Evolutionary conservation across 257 asterid genomes (phyloP).

Genomic region (Euphrasia confusa): DNA sequence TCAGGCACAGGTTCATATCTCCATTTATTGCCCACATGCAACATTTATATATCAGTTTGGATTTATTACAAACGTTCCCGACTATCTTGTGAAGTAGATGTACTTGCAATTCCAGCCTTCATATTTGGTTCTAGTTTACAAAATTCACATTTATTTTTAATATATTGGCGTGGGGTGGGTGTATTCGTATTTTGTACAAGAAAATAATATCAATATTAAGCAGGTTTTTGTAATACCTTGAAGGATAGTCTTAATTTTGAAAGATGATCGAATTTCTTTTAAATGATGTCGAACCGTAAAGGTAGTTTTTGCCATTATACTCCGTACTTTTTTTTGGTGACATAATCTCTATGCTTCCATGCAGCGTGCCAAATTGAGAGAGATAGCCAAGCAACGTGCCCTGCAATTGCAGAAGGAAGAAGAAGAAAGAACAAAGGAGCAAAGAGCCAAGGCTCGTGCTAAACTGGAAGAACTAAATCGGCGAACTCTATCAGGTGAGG

Average conservation of each 20-base stretch:
- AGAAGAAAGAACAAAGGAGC: conserved; percentile 80
- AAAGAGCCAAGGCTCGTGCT: conserved; percentile 88
- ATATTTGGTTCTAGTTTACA: neutral
- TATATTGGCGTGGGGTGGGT: neutral
- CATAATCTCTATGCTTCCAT: conserved; percentile 26
- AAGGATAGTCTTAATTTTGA: neutral
- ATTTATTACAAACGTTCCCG: neutral
- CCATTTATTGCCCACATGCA: conserved; percentile 9
- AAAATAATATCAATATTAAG: neutral
- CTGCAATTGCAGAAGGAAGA: conserved; percentile 84
- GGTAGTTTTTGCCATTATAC: neutral
- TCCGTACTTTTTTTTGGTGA: neutral
- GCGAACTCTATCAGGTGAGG: conserved; percentile 55
- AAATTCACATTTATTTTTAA: neutral
- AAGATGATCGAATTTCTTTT: neutral
- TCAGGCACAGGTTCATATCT: conserved; percentile 61
- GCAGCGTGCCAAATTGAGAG: conserved; percentile 73
- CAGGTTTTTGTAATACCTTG: neutral
- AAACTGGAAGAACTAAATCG: conserved; percentile 92
- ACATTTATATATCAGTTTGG: conserved; percentile 8
- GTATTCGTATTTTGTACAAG: neutral
- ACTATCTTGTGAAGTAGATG: neutral
- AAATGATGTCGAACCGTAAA: neutral
- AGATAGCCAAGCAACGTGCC: conserved; percentile 74
- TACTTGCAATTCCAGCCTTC: neutral